Evolutionary conservation across 225 moss, liverwort and hornwort genomes (phyloP).

Genomic region (Neckera pumila): DNA sequence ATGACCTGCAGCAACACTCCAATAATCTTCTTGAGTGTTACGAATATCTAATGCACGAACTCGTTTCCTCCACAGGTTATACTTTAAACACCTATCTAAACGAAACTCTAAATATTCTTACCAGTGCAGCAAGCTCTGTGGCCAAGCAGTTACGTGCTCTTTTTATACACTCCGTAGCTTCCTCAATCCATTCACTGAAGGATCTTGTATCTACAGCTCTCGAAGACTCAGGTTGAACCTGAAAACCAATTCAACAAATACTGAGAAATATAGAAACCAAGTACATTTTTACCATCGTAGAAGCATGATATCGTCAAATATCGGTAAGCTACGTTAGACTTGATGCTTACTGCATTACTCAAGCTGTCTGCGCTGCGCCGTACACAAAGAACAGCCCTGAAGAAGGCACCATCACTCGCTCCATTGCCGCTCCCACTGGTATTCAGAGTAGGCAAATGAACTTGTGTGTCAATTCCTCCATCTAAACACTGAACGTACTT

Average conservation of each 20-base stretch:
- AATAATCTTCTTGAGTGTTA: not conserved
- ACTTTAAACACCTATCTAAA: not conserved
- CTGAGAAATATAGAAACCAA: not conserved
- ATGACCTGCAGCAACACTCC: not conserved
- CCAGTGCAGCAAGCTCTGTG: constrained; percentile 97
- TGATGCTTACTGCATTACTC: constrained; percentile 19
- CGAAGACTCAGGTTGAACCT: constrained; percentile 8
- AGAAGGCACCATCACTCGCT: constrained; percentile 97
- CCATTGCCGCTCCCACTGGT: constrained; percentile 91
- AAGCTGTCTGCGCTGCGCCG: constrained; percentile 42
- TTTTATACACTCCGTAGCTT: constrained; percentile 67
- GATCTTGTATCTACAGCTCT: constrained; percentile 1
- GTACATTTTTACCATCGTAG: not conserved
- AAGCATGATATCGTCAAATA: not conserved
- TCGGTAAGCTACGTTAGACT: not conserved
- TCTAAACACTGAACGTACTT: constrained; percentile 73
- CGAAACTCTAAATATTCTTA: not conserved
- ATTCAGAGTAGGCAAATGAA: constrained; percentile 73
- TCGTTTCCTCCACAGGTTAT: not conserved
- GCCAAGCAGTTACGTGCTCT: constrained; percentile 86
- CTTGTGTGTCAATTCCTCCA: constrained; percentile 70
- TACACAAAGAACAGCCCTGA: constrained; percentile 91
- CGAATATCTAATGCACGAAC: not conserved
- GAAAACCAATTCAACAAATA: constrained; percentile 7
- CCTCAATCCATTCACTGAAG: constrained; percentile 49